Conservation (phyloP, 768 basidiomycete genomes). For the Asterophora parasitica region DNA sequence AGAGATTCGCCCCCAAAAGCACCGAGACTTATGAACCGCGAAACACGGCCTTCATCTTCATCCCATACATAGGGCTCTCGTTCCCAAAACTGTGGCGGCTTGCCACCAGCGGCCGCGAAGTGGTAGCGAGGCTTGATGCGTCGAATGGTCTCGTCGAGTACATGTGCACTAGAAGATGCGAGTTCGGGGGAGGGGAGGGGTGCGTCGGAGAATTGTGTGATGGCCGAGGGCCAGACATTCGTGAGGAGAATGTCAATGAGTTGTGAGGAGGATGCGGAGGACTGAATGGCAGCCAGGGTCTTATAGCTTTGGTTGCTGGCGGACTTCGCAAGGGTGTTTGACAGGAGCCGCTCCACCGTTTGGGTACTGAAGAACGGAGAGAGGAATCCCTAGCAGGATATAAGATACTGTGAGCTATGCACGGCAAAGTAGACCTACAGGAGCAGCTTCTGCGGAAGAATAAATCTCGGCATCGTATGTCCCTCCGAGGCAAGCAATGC, state of each 20-base stretch:
- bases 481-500: constrained; percentile 85
- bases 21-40: constrained; percentile 83
- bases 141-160: constrained; percentile 60
- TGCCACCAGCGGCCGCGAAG: constrained; percentile 63
- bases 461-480: constrained; percentile 62
- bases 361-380: constrained; percentile 72
- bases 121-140: constrained; percentile 83
- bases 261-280: constrained; percentile 55
- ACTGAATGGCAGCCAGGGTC: constrained; percentile 65
- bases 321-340: constrained; percentile 60
- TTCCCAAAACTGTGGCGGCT: constrained; percentile 87
- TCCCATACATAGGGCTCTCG: constrained; percentile 89
- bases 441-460: constrained; percentile 53
- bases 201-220: constrained; percentile 57
- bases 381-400: constrained; percentile 55
- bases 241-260: constrained; percentile 79
- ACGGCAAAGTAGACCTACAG: constrained; percentile 38
- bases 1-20: constrained; percentile 68
- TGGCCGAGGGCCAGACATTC: constrained; percentile 67
- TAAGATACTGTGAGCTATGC: constrained; percentile 5
- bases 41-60: constrained; percentile 59
- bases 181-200: constrained; percentile 46
- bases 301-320: constrained; percentile 45
- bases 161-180: constrained; percentile 40
- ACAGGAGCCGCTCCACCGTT: constrained; percentile 65